Conservation (phyloP, 352 stramenopile species). For the Phytopythium kandeliae region DNA sequence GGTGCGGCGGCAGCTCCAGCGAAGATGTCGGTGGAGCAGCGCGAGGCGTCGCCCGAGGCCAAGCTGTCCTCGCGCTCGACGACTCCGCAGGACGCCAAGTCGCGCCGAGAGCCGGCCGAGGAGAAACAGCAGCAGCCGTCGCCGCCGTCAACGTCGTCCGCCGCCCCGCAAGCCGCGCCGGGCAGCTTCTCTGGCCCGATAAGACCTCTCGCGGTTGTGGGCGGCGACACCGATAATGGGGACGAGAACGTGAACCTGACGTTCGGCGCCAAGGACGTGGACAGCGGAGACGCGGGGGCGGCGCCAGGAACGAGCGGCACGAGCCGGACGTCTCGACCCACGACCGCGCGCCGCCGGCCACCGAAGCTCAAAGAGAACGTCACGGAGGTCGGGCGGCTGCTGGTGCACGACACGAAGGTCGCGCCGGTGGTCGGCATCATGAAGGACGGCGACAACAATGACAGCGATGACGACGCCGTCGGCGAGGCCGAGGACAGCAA, state of each 20-base stretch:
- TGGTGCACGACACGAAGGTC: slow-evolving; percentile 80
- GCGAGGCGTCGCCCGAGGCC: slow-evolving; percentile 44
- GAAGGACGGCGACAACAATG: slow-evolving; percentile 76
- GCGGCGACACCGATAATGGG: slow-evolving; percentile 46
- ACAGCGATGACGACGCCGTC: slow-evolving; percentile 68
- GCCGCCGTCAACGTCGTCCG: background rate
- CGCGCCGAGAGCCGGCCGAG: slow-evolving; percentile 17
- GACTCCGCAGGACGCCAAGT: slow-evolving; percentile 56
- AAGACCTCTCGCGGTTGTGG: slow-evolving; percentile 50
- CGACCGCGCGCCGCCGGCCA: slow-evolving; percentile 76
- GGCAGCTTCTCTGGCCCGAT: slow-evolving; percentile 49
- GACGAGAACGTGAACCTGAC: slow-evolving; percentile 26
- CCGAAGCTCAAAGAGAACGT: slow-evolving; percentile 88
- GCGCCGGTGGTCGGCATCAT: slow-evolving; percentile 67
- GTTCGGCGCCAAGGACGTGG: slow-evolving; percentile 44
- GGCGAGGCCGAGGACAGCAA: slow-evolving; percentile 29
- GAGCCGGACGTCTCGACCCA: slow-evolving; percentile 69
- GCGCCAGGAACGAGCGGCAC: slow-evolving; percentile 53
- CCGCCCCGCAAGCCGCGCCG: slow-evolving; percentile 12
- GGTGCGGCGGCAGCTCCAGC: slow-evolving; percentile 1
- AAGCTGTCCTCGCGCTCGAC: slow-evolving; percentile 50
- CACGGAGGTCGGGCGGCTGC: slow-evolving; percentile 59
- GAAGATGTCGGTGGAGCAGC: slow-evolving; percentile 19
- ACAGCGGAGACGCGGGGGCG: slow-evolving; percentile 16
- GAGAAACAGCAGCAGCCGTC: slow-evolving; percentile 17